Base-by-base conservation (phyloP, 768 basidiomycete species). In the Pisolithus tinctorius region DNA sequence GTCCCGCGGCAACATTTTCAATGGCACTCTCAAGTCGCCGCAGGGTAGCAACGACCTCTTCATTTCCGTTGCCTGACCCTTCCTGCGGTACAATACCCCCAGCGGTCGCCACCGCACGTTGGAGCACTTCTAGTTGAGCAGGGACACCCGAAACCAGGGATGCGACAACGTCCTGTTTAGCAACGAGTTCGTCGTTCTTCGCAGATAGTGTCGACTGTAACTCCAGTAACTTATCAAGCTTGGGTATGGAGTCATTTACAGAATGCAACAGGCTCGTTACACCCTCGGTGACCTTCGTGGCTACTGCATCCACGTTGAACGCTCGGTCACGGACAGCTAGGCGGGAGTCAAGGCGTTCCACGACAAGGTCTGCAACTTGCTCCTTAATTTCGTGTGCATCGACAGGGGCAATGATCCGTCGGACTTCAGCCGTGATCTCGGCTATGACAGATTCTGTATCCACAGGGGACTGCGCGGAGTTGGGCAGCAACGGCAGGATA, bases 331-430 rank as follows among this genome's bases (percentile, higher is more conserved):
- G 78, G 26, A 88, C 83, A 36, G 87, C 79, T 45, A 93, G 74
- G 17, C 88, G 81, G 10, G 89, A 85, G 59, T 91, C 86, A 10
- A 93, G 74, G 26, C 90, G 81, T 63, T 90, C 90, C 7, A 93
- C 86, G 1, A 93, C 90, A 27, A 92, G 78, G 62, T 91, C 90
- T 2, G 90, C 86, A 0, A 93, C 88, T 60, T 89, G 87, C 60
- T 92, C 90, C 71, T 89, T 90, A 63, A 93, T 87, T 64, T 87
- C 86, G 58, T 90, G 87, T 0, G 87, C 81, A 60, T 93, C 90
- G 23, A 92, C 78, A 0, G 85, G 86, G 0, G 81, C 83, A 52
- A 88, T 83, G 26, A 82, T 78, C 23, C 78, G 77, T 48, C 84
- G 79, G 39, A 93, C 76, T 65, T 91, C 90, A 1, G 78, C 69